phyloP scores from a whole-genome alignment of 2,329 filamentous ascomycete species.

The Colletotrichum spinosum region DNA sequence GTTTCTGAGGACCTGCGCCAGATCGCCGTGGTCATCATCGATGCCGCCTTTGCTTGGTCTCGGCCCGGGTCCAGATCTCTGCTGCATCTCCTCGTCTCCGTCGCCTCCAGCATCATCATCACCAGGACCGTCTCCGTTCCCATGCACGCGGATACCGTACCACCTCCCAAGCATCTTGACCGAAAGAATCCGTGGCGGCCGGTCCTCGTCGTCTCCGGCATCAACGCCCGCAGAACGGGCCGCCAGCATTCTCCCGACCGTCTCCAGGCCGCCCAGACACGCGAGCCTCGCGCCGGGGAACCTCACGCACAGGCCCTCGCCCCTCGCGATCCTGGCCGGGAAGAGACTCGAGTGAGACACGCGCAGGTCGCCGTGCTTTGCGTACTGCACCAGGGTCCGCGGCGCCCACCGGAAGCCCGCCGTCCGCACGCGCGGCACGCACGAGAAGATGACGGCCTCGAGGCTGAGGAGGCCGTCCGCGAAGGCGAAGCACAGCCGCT shows the following conservation, averaged over 20 bases:
- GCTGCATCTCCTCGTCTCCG: background rate
- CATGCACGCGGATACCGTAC: conserved; percentile 3
- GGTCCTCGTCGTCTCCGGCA: background rate
- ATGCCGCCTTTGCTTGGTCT: background rate
- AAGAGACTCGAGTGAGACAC: background rate
- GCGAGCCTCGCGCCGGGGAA: background rate
- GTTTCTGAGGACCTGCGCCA: background rate
- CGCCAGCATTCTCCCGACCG: background rate
- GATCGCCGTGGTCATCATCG: background rate
- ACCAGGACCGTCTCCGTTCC: background rate
- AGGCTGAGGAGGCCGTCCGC: conserved; percentile 10
- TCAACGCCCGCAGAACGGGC: background rate
- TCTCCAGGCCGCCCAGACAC: background rate
- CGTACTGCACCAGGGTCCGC: conserved; percentile 20
- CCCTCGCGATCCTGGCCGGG: background rate
- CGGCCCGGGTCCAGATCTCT: background rate
- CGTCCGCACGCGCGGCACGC: conserved; percentile 17
- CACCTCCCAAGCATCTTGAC: conserved; percentile 1
- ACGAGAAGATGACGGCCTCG: conserved; percentile 18
- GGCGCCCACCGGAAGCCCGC: conserved; percentile 15
- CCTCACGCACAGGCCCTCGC: background rate
- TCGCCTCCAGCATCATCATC: background rate
- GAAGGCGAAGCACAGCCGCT: conserved; percentile 22
- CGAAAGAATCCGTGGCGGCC: background rate
- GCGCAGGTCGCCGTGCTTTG: conserved; percentile 3